Evolutionary conservation across 148 eudicot genomes (phyloP).

Genomic region (Silene conica): DNA sequence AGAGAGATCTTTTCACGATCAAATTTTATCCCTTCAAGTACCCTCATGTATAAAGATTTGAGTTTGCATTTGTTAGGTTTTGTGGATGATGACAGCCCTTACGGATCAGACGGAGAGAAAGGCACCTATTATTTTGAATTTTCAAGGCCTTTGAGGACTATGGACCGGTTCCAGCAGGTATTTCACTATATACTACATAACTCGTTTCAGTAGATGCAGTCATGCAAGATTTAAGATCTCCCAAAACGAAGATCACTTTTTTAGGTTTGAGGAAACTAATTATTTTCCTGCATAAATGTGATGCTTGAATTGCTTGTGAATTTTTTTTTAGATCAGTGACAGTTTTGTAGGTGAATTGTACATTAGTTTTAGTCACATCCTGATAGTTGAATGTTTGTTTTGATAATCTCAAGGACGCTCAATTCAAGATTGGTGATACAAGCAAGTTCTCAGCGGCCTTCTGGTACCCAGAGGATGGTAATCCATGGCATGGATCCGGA

Average conservation of each 20-base stretch:
- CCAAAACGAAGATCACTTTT: neutral
- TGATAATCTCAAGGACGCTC: constrained; percentile 53
- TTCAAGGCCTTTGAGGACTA: constrained; percentile 80
- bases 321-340: neutral
- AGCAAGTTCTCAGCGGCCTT: constrained; percentile 85
- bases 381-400: constrained; percentile 6
- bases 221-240: constrained; percentile 5
- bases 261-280: neutral
- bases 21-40: neutral
- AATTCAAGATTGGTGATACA: constrained; percentile 65
- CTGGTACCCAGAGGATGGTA: constrained; percentile 81
- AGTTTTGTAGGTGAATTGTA: neutral
- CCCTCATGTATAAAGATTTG: constrained; percentile 4
- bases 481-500: constrained; percentile 69
- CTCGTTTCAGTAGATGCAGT: constrained; percentile 5
- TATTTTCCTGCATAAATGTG: constrained; percentile 1
- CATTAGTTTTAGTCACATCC: neutral
- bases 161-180: constrained; percentile 94
- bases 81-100: constrained; percentile 76
- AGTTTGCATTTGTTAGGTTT: constrained; percentile 45
- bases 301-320: neutral
- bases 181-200: neutral
- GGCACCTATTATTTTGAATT: constrained; percentile 90
- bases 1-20: too few species aligned
- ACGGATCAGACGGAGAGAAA: constrained; percentile 52